These are phyloP conservation scores for Eutrema japonicum DNA, from an alignment of 345 rosid species.

Conservation along the genomic window DNA sequence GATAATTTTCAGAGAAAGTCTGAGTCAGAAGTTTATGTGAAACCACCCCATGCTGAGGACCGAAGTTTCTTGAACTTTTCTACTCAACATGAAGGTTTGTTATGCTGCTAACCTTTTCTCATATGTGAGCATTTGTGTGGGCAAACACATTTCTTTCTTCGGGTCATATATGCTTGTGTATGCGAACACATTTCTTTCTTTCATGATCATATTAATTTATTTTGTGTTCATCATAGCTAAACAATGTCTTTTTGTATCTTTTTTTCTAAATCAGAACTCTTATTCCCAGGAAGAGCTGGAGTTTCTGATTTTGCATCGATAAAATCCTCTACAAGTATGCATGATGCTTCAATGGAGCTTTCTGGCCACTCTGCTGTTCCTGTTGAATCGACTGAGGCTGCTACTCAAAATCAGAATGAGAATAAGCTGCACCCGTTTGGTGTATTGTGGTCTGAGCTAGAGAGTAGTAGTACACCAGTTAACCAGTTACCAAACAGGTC, in stretches of 20 bases:
- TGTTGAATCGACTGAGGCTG: conserved; percentile 45
- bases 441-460: conserved; percentile 66
- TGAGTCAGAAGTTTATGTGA: conserved; percentile 54
- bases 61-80: conserved; percentile 44
- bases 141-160: not conserved
- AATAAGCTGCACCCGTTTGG: conserved; percentile 67
- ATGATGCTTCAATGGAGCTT: conserved; percentile 37
- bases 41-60: conserved; percentile 41
- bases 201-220: not conserved
- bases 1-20: conserved; percentile 45
- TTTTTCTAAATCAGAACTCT: conserved; percentile 47
- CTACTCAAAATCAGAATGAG: conserved; percentile 48
- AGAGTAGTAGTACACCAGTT: conserved; percentile 46
- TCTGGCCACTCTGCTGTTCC: conserved; percentile 42
- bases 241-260: not conserved
- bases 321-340: conserved; percentile 39
- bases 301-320: conserved; percentile 36
- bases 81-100: conserved; percentile 58
- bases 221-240: conserved; percentile 22
- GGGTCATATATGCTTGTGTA: conserved; percentile 1
- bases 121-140: conserved; percentile 21
- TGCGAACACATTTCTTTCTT: not conserved
- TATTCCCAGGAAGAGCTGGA: conserved; percentile 57
- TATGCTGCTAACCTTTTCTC: conserved; percentile 27
- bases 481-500: conserved; percentile 47